Conservation (phyloP, 345 rosid species). For the Salix caprea region DNA sequence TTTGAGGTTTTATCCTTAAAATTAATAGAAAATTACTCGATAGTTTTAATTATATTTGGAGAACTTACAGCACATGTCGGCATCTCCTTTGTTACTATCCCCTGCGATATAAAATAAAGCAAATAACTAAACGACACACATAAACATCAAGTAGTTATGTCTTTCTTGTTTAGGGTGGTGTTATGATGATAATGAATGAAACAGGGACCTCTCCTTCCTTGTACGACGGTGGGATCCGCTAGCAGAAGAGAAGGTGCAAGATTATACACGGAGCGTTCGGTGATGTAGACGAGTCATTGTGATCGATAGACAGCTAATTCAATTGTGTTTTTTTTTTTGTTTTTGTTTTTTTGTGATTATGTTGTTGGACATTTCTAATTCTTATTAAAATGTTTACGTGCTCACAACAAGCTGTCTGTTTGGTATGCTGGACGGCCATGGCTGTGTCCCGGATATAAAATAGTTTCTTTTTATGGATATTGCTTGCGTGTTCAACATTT, state of each 20-base stretch:
- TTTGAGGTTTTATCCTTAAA: too few relatives aligned
- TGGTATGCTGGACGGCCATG: not conserved
- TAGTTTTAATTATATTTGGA: too few relatives aligned
- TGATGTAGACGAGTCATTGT: not conserved
- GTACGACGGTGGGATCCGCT: slow-evolving; percentile 4
- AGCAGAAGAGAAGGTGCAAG: not conserved
- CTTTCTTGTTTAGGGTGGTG: not conserved
- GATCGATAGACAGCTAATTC: not conserved
- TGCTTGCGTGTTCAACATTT: not conserved
- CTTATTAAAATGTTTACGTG: not conserved
- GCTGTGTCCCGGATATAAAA: not conserved
- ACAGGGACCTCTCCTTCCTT: not conserved
- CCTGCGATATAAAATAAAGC: not conserved
- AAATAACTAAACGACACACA: too few relatives aligned
- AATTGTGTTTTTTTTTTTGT: not conserved
- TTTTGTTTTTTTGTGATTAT: not conserved
- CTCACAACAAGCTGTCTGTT: not conserved
- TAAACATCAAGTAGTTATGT: not conserved
- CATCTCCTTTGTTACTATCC: not conserved
- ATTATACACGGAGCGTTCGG: not conserved
- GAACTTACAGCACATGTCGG: too few relatives aligned
- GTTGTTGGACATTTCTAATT: not conserved
- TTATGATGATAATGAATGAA: too few relatives aligned
- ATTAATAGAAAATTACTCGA: too few relatives aligned
- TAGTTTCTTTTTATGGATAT: not conserved